Percentiles rank a stretch among this genome's conserved stretches.
Conservation (phyloP, 768 basidiomycete species). For the Lactarius sp. region DNA sequence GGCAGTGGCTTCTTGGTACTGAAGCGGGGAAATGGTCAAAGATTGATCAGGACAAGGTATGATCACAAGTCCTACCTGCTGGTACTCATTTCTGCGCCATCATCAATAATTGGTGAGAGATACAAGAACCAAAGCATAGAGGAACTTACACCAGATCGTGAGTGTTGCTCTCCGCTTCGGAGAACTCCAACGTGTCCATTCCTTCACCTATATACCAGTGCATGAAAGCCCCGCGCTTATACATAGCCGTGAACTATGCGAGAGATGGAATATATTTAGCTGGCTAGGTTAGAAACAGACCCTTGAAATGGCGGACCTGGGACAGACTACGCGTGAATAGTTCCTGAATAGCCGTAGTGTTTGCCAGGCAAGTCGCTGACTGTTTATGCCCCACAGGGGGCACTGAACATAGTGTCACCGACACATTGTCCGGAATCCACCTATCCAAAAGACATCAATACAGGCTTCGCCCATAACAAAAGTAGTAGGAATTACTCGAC, state of each 20-base stretch:
- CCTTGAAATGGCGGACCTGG: slow-evolving; percentile 39
- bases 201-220: slow-evolving; percentile 92
- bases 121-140: slow-evolving; percentile 4
- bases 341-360: slow-evolving; percentile 83
- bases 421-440: slow-evolving; percentile 91
- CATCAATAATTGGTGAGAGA: slow-evolving; percentile 16
- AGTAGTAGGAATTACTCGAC: slow-evolving; percentile 57
- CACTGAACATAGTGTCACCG: slow-evolving; percentile 74
- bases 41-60: no score
- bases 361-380: slow-evolving; percentile 67
- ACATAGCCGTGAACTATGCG: slow-evolving; percentile 70
- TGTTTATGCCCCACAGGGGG: slow-evolving; percentile 76
- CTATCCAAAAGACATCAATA: slow-evolving; percentile 34
- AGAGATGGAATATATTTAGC: not conserved
- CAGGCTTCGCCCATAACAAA: not conserved
- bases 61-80: slow-evolving; percentile 49
- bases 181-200: slow-evolving; percentile 85
- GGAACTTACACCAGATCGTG: slow-evolving; percentile 70
- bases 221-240: slow-evolving; percentile 77
- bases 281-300: not conserved
- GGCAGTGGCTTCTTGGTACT: slow-evolving; percentile 26
- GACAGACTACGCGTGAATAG: slow-evolving; percentile 69
- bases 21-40: not conserved
- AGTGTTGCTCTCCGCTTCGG: slow-evolving; percentile 82
- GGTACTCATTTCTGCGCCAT: slow-evolving; percentile 73